phyloP scores from a whole-genome alignment of 2,329 filamentous ascomycete species.

The Penicillium sp. region DNA sequence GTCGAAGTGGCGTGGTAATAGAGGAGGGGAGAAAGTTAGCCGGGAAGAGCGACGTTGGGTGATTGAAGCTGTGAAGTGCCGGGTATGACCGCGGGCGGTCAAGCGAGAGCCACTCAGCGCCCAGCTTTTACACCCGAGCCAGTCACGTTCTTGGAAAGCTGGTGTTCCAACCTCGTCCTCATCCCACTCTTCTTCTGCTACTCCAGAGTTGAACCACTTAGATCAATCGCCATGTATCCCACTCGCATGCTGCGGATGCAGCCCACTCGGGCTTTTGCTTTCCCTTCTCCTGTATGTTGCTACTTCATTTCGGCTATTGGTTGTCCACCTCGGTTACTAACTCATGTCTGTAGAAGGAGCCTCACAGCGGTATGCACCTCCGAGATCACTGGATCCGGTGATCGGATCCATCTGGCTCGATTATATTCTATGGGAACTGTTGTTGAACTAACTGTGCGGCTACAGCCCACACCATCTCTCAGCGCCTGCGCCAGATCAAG shows the following conservation, averaged over 20 bases:
- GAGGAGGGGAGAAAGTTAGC: slow-evolving; percentile 25
- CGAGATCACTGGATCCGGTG: slow-evolving; percentile 3
- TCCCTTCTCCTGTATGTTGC: slow-evolving; percentile 68
- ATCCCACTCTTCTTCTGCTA: slow-evolving; percentile 18
- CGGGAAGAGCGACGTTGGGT: slow-evolving; percentile 30
- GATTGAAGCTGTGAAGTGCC: slow-evolving; percentile 37
- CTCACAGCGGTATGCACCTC: slow-evolving; percentile 55
- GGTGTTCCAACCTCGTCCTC: slow-evolving; percentile 19
- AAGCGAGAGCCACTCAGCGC: slow-evolving; percentile 36
- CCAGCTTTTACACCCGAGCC: slow-evolving; percentile 37
- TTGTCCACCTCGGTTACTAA: slow-evolving; percentile 39
- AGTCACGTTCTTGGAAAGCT: slow-evolving; percentile 25
- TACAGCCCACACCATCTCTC: slow-evolving; percentile 90
- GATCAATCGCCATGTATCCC: slow-evolving; percentile 57
- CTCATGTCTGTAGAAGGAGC: slow-evolving; percentile 54
- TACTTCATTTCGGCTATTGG: slow-evolving; percentile 10
- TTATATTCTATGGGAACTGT: neutral
- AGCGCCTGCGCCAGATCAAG: slow-evolving; percentile 85
- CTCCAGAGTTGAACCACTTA: slow-evolving; percentile 8
- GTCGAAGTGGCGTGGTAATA: slow-evolving; percentile 21
- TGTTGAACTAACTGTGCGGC: slow-evolving; percentile 25
- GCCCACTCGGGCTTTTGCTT: slow-evolving; percentile 44
- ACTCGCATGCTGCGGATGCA: slow-evolving; percentile 64
- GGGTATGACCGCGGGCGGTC: slow-evolving; percentile 38
- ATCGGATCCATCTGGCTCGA: slow-evolving; percentile 1